Evolutionary conservation across 176 grass and related monocot species (phyloP), one percentile per base, ranked within the genome.

Genomic region (Musa schizocarpa): DNA sequence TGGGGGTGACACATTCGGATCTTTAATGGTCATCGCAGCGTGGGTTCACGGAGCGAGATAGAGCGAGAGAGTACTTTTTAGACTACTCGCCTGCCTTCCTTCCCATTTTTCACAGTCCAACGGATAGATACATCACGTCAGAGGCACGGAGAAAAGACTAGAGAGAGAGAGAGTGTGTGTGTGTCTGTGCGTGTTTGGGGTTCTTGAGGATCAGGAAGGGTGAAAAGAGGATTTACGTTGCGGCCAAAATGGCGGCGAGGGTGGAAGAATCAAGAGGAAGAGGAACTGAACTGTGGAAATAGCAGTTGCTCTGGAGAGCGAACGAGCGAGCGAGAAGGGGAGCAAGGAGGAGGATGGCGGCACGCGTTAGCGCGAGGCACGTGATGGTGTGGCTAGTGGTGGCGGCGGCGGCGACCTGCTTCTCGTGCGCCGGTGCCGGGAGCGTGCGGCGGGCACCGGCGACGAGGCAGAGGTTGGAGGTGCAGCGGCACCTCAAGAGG

Each of bases 401-500:
- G 67, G 17, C 43, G 48, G 68, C 69, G 2, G 72, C 53, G 25
- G 54, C 62, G 53, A 79, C 87, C 65, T 91, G 84, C 53, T 74
- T 99, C 21, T 84, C 76, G 21, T 91, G 86, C 50, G 81, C 69
- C 13, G 83, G 77, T 22, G 74, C 81, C 24, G 64, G 53, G 3
- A 82, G 78, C 20, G 86, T 43, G 34, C 34, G 88, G 66, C 56
- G 86, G 16, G 79, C 34, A 43, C 34, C 62, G 50, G 53, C 54
- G 16, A 63, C 68, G 59, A 81, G 85, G 83, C 72, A 74, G 72
- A 24, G 43, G 8, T 8, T 64, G 14, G 81, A 86, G 79, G 17
- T 92, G 79, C 86, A 99, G 73, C 85, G 85, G 43, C 86, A 92
- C 74, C 82, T 99, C 72, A 99, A 89, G 82, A 88, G 88, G 12